Conservation (phyloP, 805 yeast species). For the Candida rishiriensis region DNA sequence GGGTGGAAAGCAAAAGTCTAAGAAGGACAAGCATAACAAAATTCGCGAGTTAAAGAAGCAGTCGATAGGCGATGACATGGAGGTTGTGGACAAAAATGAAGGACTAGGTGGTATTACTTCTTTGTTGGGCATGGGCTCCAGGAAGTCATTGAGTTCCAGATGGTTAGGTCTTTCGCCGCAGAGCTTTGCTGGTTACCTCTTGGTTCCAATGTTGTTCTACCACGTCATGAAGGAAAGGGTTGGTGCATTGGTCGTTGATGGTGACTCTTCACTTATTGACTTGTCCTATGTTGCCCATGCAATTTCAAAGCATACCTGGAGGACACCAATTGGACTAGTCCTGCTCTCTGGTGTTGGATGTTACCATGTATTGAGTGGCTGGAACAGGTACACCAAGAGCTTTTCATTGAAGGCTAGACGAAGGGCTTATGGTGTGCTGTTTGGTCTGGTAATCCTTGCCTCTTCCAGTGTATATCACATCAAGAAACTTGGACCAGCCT, state of each 20-base stretch:
- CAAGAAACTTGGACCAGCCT: constrained; percentile 15
- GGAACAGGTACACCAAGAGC: constrained; percentile 40
- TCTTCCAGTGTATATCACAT: constrained; percentile 31
- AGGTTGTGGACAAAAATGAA: constrained; percentile 34
- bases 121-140: constrained; percentile 51
- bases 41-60: not conserved
- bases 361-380: constrained; percentile 56
- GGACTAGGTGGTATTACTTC: constrained; percentile 63
- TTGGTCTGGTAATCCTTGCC: constrained; percentile 33
- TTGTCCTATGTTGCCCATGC: constrained; percentile 47
- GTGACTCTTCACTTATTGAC: constrained; percentile 56
- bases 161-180: constrained; percentile 51
- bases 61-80: constrained; percentile 14
- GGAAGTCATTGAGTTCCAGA: constrained; percentile 40
- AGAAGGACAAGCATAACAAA: constrained; percentile 4
- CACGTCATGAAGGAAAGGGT: constrained; percentile 48
- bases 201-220: constrained; percentile 38
- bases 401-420: constrained; percentile 38
- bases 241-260: constrained; percentile 52
- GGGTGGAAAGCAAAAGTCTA: constrained; percentile 5
- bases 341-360: constrained; percentile 35
- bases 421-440: constrained; percentile 40
- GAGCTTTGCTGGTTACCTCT: constrained; percentile 54
- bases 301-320: constrained; percentile 12
- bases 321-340: constrained; percentile 26